Evolutionary conservation across 1,284 basidiomycete species (phyloP).

Genomic region (Ceratobasidium sp.): DNA sequence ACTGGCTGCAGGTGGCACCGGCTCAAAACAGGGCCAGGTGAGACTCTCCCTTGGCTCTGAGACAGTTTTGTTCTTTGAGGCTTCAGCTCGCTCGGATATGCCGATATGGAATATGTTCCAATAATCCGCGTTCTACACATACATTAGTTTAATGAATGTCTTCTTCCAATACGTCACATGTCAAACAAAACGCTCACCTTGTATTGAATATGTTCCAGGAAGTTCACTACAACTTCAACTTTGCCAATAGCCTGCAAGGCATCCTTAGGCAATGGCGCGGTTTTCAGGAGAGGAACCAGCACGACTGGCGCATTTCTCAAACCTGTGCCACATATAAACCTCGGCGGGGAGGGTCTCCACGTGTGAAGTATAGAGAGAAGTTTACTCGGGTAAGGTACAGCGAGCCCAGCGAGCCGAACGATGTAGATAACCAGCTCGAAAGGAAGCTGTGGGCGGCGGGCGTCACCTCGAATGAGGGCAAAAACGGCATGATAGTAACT

Average conservation of each 20-base stretch:
- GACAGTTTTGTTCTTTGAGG: too few species aligned
- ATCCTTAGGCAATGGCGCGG: not conserved
- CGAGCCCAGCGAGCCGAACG: not conserved
- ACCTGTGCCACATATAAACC: not conserved
- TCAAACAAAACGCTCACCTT: too few species aligned
- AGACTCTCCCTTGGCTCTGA: too few species aligned
- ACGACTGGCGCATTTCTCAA: not conserved
- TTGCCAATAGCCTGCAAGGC: not conserved
- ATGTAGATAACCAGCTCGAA: slow-evolving; percentile 6
- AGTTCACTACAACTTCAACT: not conserved
- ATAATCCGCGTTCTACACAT: too few species aligned
- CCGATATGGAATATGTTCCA: too few species aligned
- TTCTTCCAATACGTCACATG: too few species aligned
- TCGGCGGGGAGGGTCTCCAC: not conserved
- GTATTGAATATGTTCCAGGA: too few species aligned
- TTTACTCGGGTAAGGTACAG: not conserved
- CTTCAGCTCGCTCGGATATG: too few species aligned
- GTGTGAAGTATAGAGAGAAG: not conserved
- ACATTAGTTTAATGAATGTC: too few species aligned
- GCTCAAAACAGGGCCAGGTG: too few species aligned
- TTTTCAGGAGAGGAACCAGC: not conserved
- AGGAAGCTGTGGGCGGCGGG: not conserved
- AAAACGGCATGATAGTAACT: not conserved
- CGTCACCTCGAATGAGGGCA: not conserved
- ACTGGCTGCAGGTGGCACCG: too few species aligned